Conservation (phyloP, 2,329 filamentous ascomycete genomes). For the Penicillium sp. region DNA sequence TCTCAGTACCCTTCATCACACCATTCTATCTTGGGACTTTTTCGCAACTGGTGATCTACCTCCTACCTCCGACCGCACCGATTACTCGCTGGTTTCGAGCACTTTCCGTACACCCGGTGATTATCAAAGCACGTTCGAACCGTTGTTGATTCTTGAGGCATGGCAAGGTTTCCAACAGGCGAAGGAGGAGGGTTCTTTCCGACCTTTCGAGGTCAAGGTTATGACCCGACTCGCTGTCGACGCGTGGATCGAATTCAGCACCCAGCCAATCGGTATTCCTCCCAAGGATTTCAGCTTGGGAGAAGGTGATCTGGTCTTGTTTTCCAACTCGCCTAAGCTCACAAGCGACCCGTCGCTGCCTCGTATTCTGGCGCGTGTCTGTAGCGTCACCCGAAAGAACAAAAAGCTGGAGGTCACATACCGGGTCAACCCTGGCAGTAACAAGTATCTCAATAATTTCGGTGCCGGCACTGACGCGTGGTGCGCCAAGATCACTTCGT, state of each 20-base stretch:
- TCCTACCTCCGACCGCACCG: conserved; percentile 64
- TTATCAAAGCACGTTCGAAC: conserved; percentile 87
- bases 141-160: conserved; percentile 83
- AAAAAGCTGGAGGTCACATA: conserved; percentile 79
- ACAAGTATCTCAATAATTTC: conserved; percentile 61
- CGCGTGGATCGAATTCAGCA: conserved; percentile 87
- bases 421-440: conserved; percentile 64
- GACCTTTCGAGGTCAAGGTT: conserved; percentile 81
- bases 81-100: conserved; percentile 72
- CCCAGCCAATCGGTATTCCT: conserved; percentile 66
- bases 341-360: conserved; percentile 62
- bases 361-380: conserved; percentile 83
- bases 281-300: conserved; percentile 68
- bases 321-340: conserved; percentile 71
- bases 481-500: conserved; percentile 81
- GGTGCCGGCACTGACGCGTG: conserved; percentile 66
- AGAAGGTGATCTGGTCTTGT: conserved; percentile 83
- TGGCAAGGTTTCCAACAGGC: conserved; percentile 92
- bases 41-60: conserved; percentile 86
- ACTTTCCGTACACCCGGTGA: conserved; percentile 70
- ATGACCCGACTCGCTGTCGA: conserved; percentile 86
- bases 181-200: conserved; percentile 78
- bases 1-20: conserved; percentile 76
- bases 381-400: conserved; percentile 75
- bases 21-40: conserved; percentile 89